Base-by-base conservation (phyloP, 202 grass and related monocot genomes). In the Carex arenaria region DNA sequence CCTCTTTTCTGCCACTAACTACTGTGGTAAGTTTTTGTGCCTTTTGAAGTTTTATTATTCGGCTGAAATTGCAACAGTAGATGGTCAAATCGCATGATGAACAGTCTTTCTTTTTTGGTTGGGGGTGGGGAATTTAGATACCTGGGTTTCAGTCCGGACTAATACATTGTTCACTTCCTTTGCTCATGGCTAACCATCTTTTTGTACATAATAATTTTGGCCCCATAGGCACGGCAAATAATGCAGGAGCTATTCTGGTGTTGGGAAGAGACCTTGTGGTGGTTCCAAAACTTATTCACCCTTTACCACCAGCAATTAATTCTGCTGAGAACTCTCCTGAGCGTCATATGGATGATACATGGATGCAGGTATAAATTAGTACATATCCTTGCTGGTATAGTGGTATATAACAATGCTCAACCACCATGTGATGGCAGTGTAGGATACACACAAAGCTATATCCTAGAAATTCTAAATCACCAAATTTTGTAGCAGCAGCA, bases 1-100 rank as follows among this genome's bases (percentile, higher is more conserved):
- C 56, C 97, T 99, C 86, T 99, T 99, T 85, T 99, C 97, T 20
- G 97, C 93, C 36, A 99, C 97, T 72, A 99, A 99, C 87, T 99
- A 99, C 80, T 99, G 97, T 4, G 96, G 96, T 96, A 87, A 85
- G 89, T 4, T 81, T 23, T 14, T 55, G 51, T 55, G 32, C 51
- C 67, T 0, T 13, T 88, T 38, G 28, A 78, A n/a, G 14, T 8
- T 56, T 56, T 55, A 26, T 56, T 55, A 31, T 8, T 76, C 15
- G 7, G 72, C 23, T 55, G 4, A 40, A 76, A 51, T 76, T 56
- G 49, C 51, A 32, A 54, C 55, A 26, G 26, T 79, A 53, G 17
- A 28, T 69, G 34, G 42, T 19, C 65, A 19, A 78, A 78, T 60
- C 56, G 28, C 52, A 77, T 10, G 15, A 36, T 31, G 15, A 55